phyloP scores from a whole-genome alignment of 345 rosid genomes.

The Hibiscus tridactylites region DNA sequence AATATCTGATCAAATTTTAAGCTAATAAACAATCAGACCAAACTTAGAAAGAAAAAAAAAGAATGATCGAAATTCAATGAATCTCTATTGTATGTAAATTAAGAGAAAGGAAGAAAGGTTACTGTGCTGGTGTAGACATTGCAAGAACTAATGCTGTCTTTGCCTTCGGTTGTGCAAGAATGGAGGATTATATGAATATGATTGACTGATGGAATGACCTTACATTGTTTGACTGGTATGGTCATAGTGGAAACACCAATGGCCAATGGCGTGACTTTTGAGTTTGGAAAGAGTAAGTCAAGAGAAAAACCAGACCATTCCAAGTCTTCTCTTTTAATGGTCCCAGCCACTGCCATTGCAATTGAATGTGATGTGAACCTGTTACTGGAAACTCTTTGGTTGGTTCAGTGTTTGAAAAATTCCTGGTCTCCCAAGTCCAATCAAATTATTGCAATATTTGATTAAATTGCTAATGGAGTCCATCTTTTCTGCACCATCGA shows the following conservation, averaged over 20 bases:
- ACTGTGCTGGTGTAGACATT: slow-evolving; percentile 62
- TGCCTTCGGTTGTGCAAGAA: background rate
- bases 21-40: background rate
- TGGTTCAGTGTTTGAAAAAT: background rate
- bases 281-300: slow-evolving; percentile 1
- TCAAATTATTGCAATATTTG: background rate
- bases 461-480: background rate
- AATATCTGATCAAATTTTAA: slow-evolving; percentile 31
- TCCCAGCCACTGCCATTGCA: background rate
- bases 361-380: background rate
- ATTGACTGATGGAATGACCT: background rate
- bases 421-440: background rate
- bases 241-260: slow-evolving; percentile 2
- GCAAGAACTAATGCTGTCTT: background rate
- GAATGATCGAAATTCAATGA: background rate
- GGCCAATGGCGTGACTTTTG: background rate
- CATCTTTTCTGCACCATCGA: background rate
- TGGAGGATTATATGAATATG: background rate
- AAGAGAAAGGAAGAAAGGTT: slow-evolving; percentile 16
- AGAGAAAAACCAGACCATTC: background rate
- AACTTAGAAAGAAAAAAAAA: background rate
- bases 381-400: background rate
- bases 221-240: background rate
- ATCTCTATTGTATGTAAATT: background rate
- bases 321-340: background rate